Evolutionary conservation across 106 monocot genomes (phyloP), one percentile per base, ranked within the genome.

Genomic region (Dioscorea alata): DNA sequence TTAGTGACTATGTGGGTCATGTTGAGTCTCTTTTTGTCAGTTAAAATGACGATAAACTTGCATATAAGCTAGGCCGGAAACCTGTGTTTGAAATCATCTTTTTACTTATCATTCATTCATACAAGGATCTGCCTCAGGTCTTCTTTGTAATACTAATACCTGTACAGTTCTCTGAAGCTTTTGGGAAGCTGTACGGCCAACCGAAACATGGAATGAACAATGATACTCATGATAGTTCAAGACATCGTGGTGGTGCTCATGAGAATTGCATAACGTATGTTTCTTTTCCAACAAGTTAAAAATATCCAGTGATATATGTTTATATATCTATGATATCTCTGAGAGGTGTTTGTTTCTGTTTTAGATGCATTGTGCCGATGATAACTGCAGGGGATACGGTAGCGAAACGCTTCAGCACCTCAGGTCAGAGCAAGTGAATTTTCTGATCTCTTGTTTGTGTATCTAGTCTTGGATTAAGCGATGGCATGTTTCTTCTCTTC

Each of bases 201-300:
- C 87, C 92, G 42, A 97, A 75, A 72, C 88, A 87, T 64, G 84
- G 68, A 22, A 22, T 48, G 9, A 84, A 74, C 61, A 85, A 49
- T 65, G 97, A 97, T 23, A 69, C 84, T 9, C 71, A 81, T 52
- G 89, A 89, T 65, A 73, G 82, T 59, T 75, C 88, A 68, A 86
- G 74, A 61, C 69, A 84, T 62, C 83, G 86, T 49, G 86, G 88
- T 19, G 88, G 88, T 65, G 92, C 86, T 61, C 97, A 97, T 74
- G 97, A 85, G 65, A 97, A 97, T 61, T 92, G 89, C 80, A 92
- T 97, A 81, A 92, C 78, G 97, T 97, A 87, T 23, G 67, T 57
- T 73, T 57, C 33, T 62, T 51, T 28, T 54, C 18, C 42, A 42
- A 10, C 5, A 28, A 3, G 28, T 28, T 28, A 28, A 28, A 28